phyloP scores from a whole-genome alignment of 306 rosid genomes.

The Vachellia collinsii region DNA sequence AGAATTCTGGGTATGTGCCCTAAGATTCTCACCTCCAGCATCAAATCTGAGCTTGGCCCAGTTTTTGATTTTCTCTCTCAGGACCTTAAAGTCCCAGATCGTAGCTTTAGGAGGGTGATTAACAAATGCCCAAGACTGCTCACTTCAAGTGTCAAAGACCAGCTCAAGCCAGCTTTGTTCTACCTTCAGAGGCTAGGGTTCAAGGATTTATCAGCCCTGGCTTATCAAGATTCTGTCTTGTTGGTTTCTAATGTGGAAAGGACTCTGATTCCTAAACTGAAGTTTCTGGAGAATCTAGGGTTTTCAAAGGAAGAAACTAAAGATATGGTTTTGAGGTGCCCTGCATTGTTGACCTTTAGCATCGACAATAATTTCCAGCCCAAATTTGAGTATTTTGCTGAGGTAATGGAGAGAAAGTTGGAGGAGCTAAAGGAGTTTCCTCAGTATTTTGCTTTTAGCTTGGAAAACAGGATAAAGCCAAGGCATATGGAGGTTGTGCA shows the following conservation, averaged over 20 bases:
- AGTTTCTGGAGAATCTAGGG: conserved; percentile 64
- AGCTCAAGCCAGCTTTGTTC: conserved; percentile 75
- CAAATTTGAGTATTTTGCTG: conserved; percentile 63
- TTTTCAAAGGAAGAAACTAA: conserved; percentile 55
- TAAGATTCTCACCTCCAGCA: conserved; percentile 65
- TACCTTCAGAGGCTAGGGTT: conserved; percentile 82
- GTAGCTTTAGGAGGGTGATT: conserved; percentile 61
- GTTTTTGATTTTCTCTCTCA: conserved; percentile 67
- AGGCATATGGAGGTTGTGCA: conserved; percentile 64
- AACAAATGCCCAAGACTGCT: conserved; percentile 88
- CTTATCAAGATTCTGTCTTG: conserved; percentile 67
- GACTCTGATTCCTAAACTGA: conserved; percentile 73
- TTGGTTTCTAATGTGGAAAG: conserved; percentile 82
- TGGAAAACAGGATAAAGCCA: conserved; percentile 91
- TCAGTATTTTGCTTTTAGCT: conserved; percentile 84
- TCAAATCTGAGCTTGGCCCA: conserved; percentile 72
- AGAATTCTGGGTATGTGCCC: conserved; percentile 95
- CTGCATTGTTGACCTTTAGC: conserved; percentile 82
- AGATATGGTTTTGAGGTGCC: conserved; percentile 75
- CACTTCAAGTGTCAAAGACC: conserved; percentile 70
- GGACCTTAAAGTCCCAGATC: conserved; percentile 70
- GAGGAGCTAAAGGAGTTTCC: conserved; percentile 80
- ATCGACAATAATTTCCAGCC: conserved; percentile 83
- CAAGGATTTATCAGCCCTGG: conserved; percentile 62
- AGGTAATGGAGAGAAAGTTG: conserved; percentile 63